phyloP scores from a whole-genome alignment of 257 asterid genomes.

The Linderniella brevidens region DNA sequence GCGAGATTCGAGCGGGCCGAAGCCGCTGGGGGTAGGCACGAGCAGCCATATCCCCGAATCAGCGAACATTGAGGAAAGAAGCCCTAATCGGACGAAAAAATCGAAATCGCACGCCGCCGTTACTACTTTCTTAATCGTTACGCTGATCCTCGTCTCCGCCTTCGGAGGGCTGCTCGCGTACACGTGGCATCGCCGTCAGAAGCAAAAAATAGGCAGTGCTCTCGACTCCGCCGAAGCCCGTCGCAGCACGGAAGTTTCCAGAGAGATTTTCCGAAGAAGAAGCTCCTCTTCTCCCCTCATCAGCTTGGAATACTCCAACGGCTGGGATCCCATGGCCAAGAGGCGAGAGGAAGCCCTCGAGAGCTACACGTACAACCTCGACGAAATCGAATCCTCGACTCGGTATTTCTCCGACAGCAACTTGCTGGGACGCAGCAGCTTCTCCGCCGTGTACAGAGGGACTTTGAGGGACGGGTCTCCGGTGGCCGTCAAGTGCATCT shows the following conservation, averaged over 20 bases:
- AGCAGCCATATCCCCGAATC: constrained; percentile 59
- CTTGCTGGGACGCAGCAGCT: constrained; percentile 68
- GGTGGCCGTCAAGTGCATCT: constrained; percentile 80
- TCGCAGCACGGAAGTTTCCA: constrained; percentile 48
- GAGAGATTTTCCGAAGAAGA: constrained; percentile 47
- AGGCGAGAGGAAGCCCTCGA: constrained; percentile 53
- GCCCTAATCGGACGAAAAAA: constrained; percentile 18
- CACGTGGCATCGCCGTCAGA: constrained; percentile 53
- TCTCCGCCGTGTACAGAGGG: constrained; percentile 70
- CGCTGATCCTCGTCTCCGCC: constrained; percentile 21
- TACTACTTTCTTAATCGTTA: constrained; percentile 28
- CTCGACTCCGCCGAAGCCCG: constrained; percentile 42
- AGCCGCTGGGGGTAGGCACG: constrained; percentile 45
- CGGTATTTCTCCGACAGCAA: constrained; percentile 67
- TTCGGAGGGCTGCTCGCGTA: constrained; percentile 40
- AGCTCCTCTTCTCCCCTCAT: constrained; percentile 82
- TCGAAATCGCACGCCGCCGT: too few relatives aligned
- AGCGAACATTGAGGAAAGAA: constrained; percentile 36
- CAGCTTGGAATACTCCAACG: constrained; percentile 58
- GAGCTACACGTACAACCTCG: constrained; percentile 68
- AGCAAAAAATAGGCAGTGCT: constrained; percentile 64
- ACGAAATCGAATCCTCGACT: constrained; percentile 86
- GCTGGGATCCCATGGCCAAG: constrained; percentile 83
- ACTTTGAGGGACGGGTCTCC: constrained; percentile 59
- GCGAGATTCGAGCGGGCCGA: constrained; percentile 32